Conservation (phyloP, 164 flowering plant genomes). For the Brasenia schreberi region DNA sequence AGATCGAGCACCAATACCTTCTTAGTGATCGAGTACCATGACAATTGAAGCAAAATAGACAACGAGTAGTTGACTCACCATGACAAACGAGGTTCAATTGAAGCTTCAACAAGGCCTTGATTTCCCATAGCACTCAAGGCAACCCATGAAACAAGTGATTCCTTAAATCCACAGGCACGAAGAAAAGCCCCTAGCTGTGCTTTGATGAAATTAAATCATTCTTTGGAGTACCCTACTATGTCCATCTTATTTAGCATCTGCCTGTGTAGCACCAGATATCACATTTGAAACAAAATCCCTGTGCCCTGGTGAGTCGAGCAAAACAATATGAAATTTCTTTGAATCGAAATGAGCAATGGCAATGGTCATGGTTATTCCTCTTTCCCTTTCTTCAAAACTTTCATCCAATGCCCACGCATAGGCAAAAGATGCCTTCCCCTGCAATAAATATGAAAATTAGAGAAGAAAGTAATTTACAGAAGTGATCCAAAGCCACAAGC, state of each 20-base stretch:
- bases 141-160: conserved; percentile 61
- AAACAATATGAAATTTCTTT: conserved; percentile 66
- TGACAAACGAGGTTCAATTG: conserved; percentile 52
- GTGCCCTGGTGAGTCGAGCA: conserved; percentile 98
- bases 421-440: conserved; percentile 98
- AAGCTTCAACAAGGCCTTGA: conserved; percentile 63
- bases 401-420: conserved; percentile 99
- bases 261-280: conserved; percentile 98
- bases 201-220: conserved; percentile 70
- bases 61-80: background rate
- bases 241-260: conserved; percentile 98
- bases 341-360: conserved; percentile 87
- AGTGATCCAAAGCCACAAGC: background rate
- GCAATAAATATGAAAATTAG: conserved; percentile 3
- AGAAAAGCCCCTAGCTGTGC: conserved; percentile 62
- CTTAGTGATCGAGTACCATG: background rate
- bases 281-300: conserved; percentile 97
- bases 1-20: no score
- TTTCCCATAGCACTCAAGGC: conserved; percentile 91
- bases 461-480: background rate
- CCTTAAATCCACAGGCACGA: conserved; percentile 73
- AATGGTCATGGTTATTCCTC: conserved; percentile 97
- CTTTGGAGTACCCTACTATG: conserved; percentile 60
- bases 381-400: conserved; percentile 90
- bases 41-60: background rate